Conservation (phyloP, 169 alveolate species). For the Plasmodium inui region DNA sequence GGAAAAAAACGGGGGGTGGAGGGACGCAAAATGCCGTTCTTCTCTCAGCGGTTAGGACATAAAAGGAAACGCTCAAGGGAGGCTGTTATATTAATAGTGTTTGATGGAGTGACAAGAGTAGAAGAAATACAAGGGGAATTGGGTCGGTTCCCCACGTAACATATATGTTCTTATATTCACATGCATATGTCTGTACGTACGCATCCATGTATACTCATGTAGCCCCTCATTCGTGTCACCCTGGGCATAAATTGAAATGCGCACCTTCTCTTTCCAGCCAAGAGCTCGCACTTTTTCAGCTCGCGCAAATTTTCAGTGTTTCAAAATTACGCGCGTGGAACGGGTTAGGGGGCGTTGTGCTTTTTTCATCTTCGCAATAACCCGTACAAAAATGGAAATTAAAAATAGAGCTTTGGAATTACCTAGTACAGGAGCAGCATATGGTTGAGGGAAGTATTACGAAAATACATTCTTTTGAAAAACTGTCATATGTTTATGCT, state of each 20-base stretch:
- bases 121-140: not conserved
- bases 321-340: not conserved
- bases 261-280: not conserved
- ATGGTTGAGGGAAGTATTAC: not conserved
- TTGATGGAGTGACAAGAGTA: not conserved
- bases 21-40: not conserved
- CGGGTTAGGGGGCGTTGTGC: not conserved
- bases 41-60: not conserved
- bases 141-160: not conserved
- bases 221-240: not conserved
- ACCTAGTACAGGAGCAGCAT: not conserved
- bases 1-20: not conserved
- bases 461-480: not conserved
- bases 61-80: not conserved
- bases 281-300: not conserved
- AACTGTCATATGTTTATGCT: not conserved
- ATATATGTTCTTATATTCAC: not conserved
- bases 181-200: not conserved
- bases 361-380: not conserved
- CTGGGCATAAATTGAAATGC: not conserved
- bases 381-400: slow-evolving; percentile 2
- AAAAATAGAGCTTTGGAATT: not conserved
- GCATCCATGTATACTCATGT: not conserved
- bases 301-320: not conserved
- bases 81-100: not conserved